Base-by-base conservation (phyloP, 805 yeast genomes). In the Starmerella davenportii region DNA sequence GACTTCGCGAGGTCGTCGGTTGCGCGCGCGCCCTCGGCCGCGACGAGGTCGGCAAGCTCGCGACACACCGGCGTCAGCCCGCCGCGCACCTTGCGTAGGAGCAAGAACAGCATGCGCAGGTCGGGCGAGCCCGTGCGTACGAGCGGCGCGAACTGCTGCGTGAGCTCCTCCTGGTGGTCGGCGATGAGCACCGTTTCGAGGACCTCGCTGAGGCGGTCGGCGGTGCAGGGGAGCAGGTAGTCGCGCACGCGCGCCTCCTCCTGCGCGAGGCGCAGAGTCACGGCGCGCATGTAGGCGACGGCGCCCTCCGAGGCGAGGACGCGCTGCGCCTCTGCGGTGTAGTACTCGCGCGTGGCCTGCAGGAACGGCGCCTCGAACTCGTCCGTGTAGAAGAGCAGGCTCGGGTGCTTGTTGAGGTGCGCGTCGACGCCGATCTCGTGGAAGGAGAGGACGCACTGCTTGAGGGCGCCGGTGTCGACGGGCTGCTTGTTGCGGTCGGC, bases 401-500 rank as follows among this genome's bases (percentile, higher is more conserved):
- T 82, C 38, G 81, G 72, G 53, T 82, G 84, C 60, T 79, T 84
- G 56, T 80, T 68, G 58, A 84, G 95, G 54, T 78, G 84, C 41
- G 74, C 75, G 55, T 90, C 96, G 49, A 92, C 76, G 4, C 98
- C 96, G 46, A 90, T 65, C 34, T 74, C 69, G 11, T 87, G 95
- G 62, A 85, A 74, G 1, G 95, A 85, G 51, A 74, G 77, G 44
- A 87, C 79, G 1, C 90, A 84, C 31, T 70, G 64, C 27, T 79
- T 71, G 34, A 90, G 65, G 37, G 71, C 67, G 36, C 68, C 63
- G 31, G 77, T 71, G 46, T 77, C 75, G 38, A 79, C 78, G 24
- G 72, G 68, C 51, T 76, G 76, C 44, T 84, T 82, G 48, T 77
- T 70, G 52, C 98, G 70, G 58, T 84, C 93, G 37, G 66, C 60